Evolutionary conservation across 2,329 filamentous ascomycete species (phyloP), one percentile per base, ranked within the genome.

Genomic region (Cercospora zeina): DNA sequence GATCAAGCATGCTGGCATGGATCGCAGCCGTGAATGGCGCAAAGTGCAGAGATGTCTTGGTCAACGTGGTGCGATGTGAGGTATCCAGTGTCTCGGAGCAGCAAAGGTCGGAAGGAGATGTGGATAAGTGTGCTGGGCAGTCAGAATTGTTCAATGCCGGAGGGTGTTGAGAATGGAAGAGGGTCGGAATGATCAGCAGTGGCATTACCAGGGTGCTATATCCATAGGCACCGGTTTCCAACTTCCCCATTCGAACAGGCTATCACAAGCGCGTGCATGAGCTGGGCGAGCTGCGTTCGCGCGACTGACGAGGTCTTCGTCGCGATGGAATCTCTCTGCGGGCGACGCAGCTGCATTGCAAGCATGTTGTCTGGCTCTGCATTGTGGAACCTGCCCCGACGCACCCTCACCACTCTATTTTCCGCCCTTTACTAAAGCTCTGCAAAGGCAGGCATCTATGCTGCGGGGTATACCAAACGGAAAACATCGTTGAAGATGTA

Each of bases 401-500:
- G 2, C 39, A 45, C 21, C 4, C 1, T 19, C 19, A 45, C 39
- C 21, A 10, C 21, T 9, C 39, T 45, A 4, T 13, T 24, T 24
- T 11, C 10, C 39, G n/a, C 14, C 2, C 1, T 45, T 21, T 14
- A 45, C 10, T 24, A 19, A 45, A 45, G 19, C 39, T 45, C 39
- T 19, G 19, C 39, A 19, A 16, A 19, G 19, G 39, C 39, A 45
- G 16, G 50, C 51, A 39, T 58, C 49, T 66, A 72, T 34, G 69
- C 65, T 30, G 75, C 79, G 50, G 79, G 76, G 78, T 90, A 93
- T 70, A 96, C 85, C 65, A 97, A 85, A 80, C 90, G 90, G 87
- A 97, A 97, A 76, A 97, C 80, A 77, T 97, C 93, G 83, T 97
- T 97, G 81, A 88, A 88, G 75, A 97, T 89, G 77, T 86, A 97